These are phyloP conservation scores for Diaporthe capsici DNA, from an alignment of 2,329 filamentous ascomycete genomes.

Conservation along the genomic window DNA sequence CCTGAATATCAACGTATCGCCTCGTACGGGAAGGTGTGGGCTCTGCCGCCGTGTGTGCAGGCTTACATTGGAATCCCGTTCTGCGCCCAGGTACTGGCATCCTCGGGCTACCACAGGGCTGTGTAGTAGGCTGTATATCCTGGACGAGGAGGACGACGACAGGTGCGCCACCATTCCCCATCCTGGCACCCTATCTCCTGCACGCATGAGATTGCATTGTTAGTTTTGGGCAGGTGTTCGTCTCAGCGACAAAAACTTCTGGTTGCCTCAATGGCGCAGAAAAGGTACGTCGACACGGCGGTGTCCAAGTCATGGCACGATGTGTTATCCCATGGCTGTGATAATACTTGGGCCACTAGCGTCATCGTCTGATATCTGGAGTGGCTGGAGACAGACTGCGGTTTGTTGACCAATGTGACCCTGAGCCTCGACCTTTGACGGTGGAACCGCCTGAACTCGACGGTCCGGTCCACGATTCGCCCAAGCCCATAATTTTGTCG, in stretches of 20 bases:
- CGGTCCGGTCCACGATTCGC: constrained; percentile 1
- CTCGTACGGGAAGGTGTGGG: constrained; percentile 10
- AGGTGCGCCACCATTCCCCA: background rate
- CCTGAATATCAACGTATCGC: constrained; percentile 40
- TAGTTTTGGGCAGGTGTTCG: background rate
- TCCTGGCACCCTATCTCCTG: background rate
- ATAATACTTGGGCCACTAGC: background rate
- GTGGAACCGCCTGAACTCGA: constrained; percentile 3
- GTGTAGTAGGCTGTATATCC: constrained; percentile 17
- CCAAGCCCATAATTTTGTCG: background rate
- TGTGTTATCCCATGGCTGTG: background rate
- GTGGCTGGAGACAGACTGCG: constrained; percentile 10
- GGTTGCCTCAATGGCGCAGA: background rate
- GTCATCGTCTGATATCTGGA: constrained; percentile 27
- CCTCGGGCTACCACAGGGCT: constrained; percentile 9
- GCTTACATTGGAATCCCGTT: background rate
- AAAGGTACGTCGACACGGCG: background rate
- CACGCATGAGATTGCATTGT: background rate
- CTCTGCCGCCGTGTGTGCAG: constrained; percentile 2
- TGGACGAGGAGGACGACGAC: background rate
- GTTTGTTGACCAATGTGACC: background rate
- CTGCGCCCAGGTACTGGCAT: background rate
- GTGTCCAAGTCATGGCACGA: background rate
- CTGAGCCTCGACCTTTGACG: background rate
- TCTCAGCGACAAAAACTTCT: background rate